Percentiles rank a stretch among this genome's conserved stretches.
Evolutionary conservation across 768 basidiomycete genomes (phyloP).

Genomic region (Rhizopogon salebrosus): DNA sequence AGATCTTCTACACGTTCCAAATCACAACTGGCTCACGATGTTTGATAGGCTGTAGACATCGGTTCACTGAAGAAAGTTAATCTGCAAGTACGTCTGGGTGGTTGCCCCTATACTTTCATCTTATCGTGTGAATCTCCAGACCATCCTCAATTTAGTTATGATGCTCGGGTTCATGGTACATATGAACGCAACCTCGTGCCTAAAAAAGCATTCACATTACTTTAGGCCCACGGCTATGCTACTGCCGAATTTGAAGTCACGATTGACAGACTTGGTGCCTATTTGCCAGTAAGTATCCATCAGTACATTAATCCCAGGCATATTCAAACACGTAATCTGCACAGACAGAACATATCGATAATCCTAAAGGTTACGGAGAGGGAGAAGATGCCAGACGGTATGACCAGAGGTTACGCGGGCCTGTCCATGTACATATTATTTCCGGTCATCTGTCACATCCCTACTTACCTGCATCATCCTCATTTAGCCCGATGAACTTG

Average conservation of each 20-base stretch:
- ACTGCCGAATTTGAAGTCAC: conserved; percentile 87
- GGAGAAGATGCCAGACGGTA: conserved; percentile 80
- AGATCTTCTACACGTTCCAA: background rate
- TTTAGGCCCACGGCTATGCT: conserved; percentile 73
- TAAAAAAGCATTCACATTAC: background rate
- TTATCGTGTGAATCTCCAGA: conserved; percentile 34
- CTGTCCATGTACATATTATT: conserved; percentile 60
- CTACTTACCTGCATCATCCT: background rate
- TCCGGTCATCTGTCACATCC: background rate
- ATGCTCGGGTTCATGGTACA: conserved; percentile 87
- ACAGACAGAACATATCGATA: conserved; percentile 85
- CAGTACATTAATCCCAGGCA: background rate
- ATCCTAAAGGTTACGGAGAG: conserved; percentile 85
- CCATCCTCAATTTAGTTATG: conserved; percentile 86
- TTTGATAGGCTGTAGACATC: conserved; percentile 71
- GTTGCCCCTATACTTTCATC: background rate
- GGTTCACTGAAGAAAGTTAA: conserved; percentile 70
- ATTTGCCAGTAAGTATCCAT: conserved; percentile 60
- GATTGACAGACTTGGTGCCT: conserved; percentile 71
- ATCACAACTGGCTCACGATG: background rate
- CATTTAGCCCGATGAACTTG: conserved; percentile 67
- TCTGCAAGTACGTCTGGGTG: conserved; percentile 45
- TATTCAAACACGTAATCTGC: background rate
- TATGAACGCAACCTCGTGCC: conserved; percentile 10
- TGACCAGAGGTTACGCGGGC: conserved; percentile 71